phyloP scores from a whole-genome alignment of 2,329 filamentous ascomycete species.

The Curvularia spicifera region DNA sequence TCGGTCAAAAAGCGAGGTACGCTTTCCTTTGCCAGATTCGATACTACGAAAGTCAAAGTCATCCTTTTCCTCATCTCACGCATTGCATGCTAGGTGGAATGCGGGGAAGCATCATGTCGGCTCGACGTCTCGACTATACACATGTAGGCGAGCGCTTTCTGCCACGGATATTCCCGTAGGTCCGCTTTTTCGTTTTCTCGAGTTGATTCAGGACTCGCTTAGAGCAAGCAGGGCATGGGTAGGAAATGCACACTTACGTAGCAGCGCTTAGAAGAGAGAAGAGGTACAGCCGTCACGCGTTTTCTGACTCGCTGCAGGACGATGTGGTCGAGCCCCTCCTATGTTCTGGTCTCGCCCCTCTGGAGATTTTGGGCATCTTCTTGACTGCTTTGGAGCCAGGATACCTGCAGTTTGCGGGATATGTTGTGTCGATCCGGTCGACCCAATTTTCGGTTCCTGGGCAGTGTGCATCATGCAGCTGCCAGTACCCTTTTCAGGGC shows the following conservation, averaged over 20 bases:
- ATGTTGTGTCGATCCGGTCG: background rate
- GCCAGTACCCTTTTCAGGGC: background rate
- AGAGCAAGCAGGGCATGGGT: background rate
- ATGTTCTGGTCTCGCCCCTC: background rate
- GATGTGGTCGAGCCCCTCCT: too few species aligned
- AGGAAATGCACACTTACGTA: background rate
- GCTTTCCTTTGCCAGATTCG: background rate
- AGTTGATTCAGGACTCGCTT: background rate
- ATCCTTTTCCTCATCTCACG: background rate
- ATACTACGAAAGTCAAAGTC: background rate
- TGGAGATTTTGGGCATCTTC: too few species aligned
- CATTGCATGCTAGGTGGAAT: background rate
- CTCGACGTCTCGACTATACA: background rate
- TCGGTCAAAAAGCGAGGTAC: background rate
- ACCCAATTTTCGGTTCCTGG: background rate
- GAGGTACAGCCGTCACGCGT: background rate
- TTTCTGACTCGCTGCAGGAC: background rate
- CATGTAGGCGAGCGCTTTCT: slow-evolving; percentile 7
- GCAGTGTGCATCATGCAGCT: background rate
- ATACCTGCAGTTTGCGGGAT: background rate
- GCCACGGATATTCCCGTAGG: background rate
- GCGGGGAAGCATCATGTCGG: background rate
- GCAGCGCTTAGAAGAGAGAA: background rate
- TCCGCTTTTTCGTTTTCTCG: slow-evolving; percentile 20
- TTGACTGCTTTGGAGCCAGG: background rate